Percentiles rank a stretch among this genome's conserved stretches.
Evolutionary conservation across 2,329 filamentous ascomycete species (phyloP).

Genomic region (Penicillium sp.): DNA sequence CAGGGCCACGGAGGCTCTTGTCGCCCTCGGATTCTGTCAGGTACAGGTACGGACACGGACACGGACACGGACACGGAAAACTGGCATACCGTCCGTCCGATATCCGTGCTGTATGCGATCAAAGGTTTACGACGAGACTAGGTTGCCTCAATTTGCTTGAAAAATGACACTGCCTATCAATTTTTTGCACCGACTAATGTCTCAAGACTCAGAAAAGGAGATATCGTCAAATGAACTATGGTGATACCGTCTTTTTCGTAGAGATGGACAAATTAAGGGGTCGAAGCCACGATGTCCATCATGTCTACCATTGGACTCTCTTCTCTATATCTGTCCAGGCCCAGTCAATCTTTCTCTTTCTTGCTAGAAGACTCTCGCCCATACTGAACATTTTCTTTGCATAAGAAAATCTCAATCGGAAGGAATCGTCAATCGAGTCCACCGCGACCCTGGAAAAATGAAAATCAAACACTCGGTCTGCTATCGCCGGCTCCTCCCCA

Average conservation of each 20-base stretch:
- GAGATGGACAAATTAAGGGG: not conserved
- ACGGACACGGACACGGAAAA: not conserved
- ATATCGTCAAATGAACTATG: too few species aligned
- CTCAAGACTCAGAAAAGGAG: too few species aligned
- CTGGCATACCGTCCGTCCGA: not conserved
- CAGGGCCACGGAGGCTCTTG: not conserved
- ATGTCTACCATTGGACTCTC: not conserved
- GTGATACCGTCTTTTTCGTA: not conserved
- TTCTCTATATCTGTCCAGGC: not conserved
- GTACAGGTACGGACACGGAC: not conserved
- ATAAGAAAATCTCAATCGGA: too few species aligned
- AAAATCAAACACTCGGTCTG: too few species aligned
- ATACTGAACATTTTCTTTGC: too few species aligned
- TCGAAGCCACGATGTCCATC: not conserved
- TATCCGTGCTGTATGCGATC: not conserved
- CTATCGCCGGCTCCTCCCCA: not conserved
- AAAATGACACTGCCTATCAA: too few species aligned
- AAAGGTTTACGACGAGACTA: not conserved
- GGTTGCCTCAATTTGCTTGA: too few species aligned
- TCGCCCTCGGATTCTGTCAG: not conserved
- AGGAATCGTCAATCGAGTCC: too few species aligned
- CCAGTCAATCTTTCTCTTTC: not conserved
- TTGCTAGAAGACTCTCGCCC: too few species aligned
- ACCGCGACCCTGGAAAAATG: too few species aligned
- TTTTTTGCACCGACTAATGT: too few species aligned